Base-by-base conservation (phyloP, 2,329 filamentous ascomycete species). In the Exophiala phaeomuriformis region DNA sequence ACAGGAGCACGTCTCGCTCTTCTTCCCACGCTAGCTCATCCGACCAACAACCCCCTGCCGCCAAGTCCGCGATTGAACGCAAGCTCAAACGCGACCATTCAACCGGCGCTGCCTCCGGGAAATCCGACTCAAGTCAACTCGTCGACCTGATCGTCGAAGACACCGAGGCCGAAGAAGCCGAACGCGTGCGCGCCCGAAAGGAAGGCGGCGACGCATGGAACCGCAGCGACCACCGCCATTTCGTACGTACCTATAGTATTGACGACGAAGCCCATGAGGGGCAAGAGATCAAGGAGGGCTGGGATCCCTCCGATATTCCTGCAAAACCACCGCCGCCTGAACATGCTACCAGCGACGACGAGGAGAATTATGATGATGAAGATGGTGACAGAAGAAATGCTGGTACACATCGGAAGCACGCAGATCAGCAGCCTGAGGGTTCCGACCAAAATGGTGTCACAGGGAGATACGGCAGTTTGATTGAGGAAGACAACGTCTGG, bases 81-180 rank as follows among this genome's bases (percentile, higher is more conserved):
- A 63, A 61, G 39, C 44, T 63, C 5, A 59, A 51, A 29, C 47
- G 57, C 9, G 52, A 68, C 62, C 30, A 64, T 76, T 53, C 64
- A 75, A 10, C 71, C 72, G 19, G 19, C 19, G 41, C 71, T 74
- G 53, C 77, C 53, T 83, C 81, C 1, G 77, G 78, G 59, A 59
- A 61, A 30, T 59, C 60, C 33, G 59, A 60, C 37, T 73, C 72
- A 56, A 82, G 80, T 59, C 83, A 86, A 61, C 70, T 86, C 3
- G 82, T 86, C 7, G 83, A 86, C 64, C 69, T 86, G 3, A 77
- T 85, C 0, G 79, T 86, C 5, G 82, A 85, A 69, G 81, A 86
- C 64, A 75, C 69, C 42, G 68, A 80, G 44, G 82, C 81, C 4
- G 82, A 85, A 64, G 76, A 81, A 51, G 72, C 78, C 44, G 81